Base-by-base conservation (phyloP, 2,329 filamentous ascomycete genomes). In the Sporothrix brunneoviolacea region DNA sequence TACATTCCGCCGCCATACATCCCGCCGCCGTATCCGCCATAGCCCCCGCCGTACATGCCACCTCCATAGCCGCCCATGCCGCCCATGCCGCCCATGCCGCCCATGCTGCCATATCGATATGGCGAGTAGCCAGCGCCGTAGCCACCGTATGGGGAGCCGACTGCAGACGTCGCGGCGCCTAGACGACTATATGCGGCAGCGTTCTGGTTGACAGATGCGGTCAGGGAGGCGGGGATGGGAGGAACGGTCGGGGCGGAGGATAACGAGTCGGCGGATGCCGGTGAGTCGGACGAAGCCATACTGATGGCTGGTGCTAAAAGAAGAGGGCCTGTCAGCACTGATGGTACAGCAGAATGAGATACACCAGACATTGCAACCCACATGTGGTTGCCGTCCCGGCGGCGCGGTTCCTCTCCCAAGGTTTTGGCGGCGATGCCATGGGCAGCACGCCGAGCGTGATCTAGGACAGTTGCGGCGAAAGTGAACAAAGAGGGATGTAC, bases 361-460 rank as follows among this genome's bases (percentile, higher is more conserved):
- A n/a, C n/a, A n/a, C n/a, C n/a, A n/a, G n/a, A n/a, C n/a, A n/a
- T n/a, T n/a, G n/a, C n/a, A 22, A 42, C 41, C 10, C 19, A 50
- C 45, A 47, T 43, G 56, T 18, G 33, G 54, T 33, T 18, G 53
- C 74, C 36, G 53, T 40, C 16, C 54, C 37, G 44, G 74, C 74
- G 55, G 80, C 79, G 69, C 84, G 86, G 58, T 84, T 79, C 68
- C 85, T 81, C 72, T 98, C 93, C 93, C 93, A 98, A 41, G 93
- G 93, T 72, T 98, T 98, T 50, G 93, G 93, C 64, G 93, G 93
- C 68, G 91, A 96, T 57, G 79, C 79, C 76, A 83, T 83, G 56
- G n/a, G 54, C 56, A 52, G 44, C 45, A 58, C 58, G 43, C 46
- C 46, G n/a, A 41, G 37, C 48, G 36, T 35, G 18, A 10, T 33